Evolutionary conservation across 192 early-diverging fungal genomes (phyloP), one percentile per base, ranked within the genome.

Genomic region (Linnemannia schmuckeri): DNA sequence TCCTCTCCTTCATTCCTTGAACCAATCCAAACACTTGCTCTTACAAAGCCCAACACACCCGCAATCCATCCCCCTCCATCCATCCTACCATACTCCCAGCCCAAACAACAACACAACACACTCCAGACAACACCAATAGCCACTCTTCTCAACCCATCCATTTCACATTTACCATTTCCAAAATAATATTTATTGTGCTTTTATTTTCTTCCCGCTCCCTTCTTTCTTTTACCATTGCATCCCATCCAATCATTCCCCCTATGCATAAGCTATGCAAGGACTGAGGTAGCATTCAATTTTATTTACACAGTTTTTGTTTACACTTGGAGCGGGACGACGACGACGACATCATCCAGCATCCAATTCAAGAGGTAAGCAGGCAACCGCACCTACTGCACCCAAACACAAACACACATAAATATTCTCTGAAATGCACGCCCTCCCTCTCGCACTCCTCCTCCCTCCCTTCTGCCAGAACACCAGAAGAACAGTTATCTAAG

Each of bases 361-460:
- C 61, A 66, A 66, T 66, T 66, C 33, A 66, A 35, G 61, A 66
- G 61, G 61, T 66, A 66, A 66, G 61, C 61, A 66, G n/a, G 27
- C 61, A 33, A 33, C 35, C 71, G 1, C 40, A 41, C 41, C 0
- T n/a, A n/a, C 15, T 6, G 5, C 70, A 24, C 22, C 12, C 61
- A 66, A 9, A 9, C 15, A 66, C 30, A 8, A 66, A 70, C 7
- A 10, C 15, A 52, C 35, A 3, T 30, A 46, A 35, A 2, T 7
- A 18, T 20, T 57, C 20, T 9, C 74, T 38, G 27, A 41, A 68
- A 44, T 77, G 42, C 42, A 33, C 7, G 9, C 24, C 30, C 46
- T n/a, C 9, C 17, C 27, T 46, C 27, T 17, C 22, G 46, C 42
- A 8, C 10, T 46, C 4, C 30, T 27, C 18, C 6, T 27, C 24